Percentiles rank a stretch among this genome's conserved stretches.
phyloP scores from a whole-genome alignment of 352 stramenopile species.

The Globisporangium paroecandrum region DNA sequence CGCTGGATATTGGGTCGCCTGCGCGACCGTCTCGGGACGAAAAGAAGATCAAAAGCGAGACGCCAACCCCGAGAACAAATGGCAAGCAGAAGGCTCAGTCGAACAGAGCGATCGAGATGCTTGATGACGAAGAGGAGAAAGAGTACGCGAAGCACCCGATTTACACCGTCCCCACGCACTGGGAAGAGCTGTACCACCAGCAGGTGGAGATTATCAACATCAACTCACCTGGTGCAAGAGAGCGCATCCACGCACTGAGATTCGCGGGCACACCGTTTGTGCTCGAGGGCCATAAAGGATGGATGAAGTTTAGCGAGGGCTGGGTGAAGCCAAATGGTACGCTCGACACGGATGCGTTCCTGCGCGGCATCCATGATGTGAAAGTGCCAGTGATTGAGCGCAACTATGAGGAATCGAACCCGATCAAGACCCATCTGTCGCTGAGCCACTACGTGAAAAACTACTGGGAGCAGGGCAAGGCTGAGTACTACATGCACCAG shows the following conservation, averaged over 20 bases:
- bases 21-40: background rate
- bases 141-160: conserved; percentile 43
- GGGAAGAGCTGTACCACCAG: conserved; percentile 65
- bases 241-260: conserved; percentile 58
- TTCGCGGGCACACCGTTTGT: conserved; percentile 71
- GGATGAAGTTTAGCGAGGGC: conserved; percentile 59
- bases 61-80: background rate
- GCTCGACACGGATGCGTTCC: conserved; percentile 54
- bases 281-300: conserved; percentile 57
- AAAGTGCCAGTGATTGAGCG: conserved; percentile 76
- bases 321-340: conserved; percentile 60
- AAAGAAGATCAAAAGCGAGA: conserved; percentile 17
- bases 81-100: conserved; percentile 15
- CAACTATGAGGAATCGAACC: conserved; percentile 76
- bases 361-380: conserved; percentile 70
- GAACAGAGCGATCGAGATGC: conserved; percentile 3
- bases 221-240: conserved; percentile 41
- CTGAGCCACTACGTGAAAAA: conserved; percentile 79
- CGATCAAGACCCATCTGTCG: conserved; percentile 69
- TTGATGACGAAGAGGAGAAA: conserved; percentile 26
- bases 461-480: conserved; percentile 74
- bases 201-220: conserved; percentile 68
- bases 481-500: conserved; percentile 92
- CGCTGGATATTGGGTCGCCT: conserved; percentile 21
- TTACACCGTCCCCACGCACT: conserved; percentile 65